Percentiles rank a stretch among this genome's conserved stretches.
Conservation (phyloP, 2,329 filamentous ascomycete species). For the Botrytis hyacinthi region DNA sequence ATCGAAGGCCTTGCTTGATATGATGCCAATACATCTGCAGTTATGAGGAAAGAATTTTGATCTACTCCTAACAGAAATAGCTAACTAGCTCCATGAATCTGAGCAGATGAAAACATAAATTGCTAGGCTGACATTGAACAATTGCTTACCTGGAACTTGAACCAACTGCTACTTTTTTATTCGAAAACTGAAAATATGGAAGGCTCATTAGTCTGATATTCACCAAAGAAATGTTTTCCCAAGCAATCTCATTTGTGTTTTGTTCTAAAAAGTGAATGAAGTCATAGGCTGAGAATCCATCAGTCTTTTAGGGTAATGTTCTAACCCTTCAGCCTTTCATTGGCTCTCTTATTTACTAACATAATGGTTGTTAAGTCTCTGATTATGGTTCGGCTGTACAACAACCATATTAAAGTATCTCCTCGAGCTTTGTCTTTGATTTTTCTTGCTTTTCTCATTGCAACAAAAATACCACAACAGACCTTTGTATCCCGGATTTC, state of each 20-base stretch:
- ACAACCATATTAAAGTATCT: not conserved
- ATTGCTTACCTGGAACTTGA: not conserved
- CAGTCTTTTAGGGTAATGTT: not conserved
- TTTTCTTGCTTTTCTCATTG: not conserved
- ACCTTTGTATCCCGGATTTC: not conserved
- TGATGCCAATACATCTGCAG: not conserved
- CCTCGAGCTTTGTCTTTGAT: not conserved
- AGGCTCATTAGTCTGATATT: not conserved
- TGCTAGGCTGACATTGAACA: not conserved
- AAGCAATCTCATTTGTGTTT: not conserved
- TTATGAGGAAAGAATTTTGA: not conserved
- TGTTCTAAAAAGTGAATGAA: not conserved
- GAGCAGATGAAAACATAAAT: not conserved
- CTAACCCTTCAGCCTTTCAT: not conserved
- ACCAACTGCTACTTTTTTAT: fast-evolving
- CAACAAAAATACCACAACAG: not conserved
- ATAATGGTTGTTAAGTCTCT: not conserved
- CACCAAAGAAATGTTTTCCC: not conserved
- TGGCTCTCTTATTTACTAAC: not conserved
- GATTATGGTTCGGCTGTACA: not conserved
- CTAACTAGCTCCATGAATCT: not conserved
- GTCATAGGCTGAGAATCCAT: not conserved
- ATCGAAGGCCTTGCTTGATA: not conserved
- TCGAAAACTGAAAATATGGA: not conserved
- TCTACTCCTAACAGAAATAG: not conserved